Base-by-base conservation (phyloP, 208 protist genomes). In the Leishmania lainsoni region DNA sequence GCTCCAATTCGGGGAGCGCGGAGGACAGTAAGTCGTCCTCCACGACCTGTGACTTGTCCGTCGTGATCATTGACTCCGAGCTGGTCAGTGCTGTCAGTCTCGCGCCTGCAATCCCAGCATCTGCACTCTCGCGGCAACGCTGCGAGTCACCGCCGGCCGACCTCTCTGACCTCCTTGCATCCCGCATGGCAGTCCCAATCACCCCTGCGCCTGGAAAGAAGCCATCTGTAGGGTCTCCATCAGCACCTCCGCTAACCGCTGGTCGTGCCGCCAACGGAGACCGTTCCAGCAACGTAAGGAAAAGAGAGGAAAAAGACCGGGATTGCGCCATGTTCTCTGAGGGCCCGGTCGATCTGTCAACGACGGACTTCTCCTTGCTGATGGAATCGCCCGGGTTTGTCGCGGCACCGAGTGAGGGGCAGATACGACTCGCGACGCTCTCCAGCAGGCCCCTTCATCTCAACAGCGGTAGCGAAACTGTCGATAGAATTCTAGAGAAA, bases 81-180 rank as follows among this genome's bases (percentile, higher is more conserved):
- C 2, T 72, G 17, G 69, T 20, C 51, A 70, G 45, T 51, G 10
- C 56, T 51, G 52, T 59, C 6, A 39, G 61, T n/a, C 26, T 52
- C 22, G 32, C 68, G 20, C 69, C 78, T 29, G n/a, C 69, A 3
- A 12, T 12, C 3, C 4, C 68, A 9, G 39, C 35, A n/a, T 39
- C 49, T 5, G 56, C 52, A 52, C 39, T 17, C 4, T 16, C 26
- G 76, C 63, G 3, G 63, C 45, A 73, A n/a, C 63, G 29, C 48
- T 29, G 17, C 12, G 39, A 77, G 22, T 76, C 79, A 9, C 72
- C 71, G 26, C 32, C 59, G 45, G 48, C 71, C 3, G 79, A 78
- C 61, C 49, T 82, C 4, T 26, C 52, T 16, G 51, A 39, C 22
- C 6, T 52, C 14, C n/a, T 65, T 48, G 20, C 48, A n/a, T 29